Percentiles rank a stretch among this genome's conserved stretches.
Conservation (phyloP, 441 rosid genomes). For the Populus hybrid region DNA sequence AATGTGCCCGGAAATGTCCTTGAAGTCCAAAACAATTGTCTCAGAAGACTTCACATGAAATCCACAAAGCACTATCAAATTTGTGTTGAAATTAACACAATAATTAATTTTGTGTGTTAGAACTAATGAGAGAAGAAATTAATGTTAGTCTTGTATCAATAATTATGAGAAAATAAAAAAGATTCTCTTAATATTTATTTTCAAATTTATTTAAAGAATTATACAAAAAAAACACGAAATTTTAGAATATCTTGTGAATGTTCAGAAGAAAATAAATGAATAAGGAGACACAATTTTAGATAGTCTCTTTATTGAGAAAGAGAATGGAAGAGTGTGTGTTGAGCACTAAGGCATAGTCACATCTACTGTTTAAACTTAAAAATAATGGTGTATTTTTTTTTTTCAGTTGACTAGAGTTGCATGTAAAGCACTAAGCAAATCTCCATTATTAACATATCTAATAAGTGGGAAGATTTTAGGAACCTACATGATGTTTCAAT, state of each 20-base stretch:
- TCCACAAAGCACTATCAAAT: no score
- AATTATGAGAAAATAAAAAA: no score
- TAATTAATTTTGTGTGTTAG: no score
- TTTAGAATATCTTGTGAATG: not conserved
- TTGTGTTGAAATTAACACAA: no score
- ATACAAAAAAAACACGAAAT: not conserved
- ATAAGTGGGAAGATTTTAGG: not conserved
- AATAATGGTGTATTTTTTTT: not conserved
- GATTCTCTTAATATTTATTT: not conserved
- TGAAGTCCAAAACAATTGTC: not conserved
- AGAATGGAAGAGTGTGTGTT: not conserved
- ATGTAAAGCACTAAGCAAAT: not conserved
- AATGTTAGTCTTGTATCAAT: no score
- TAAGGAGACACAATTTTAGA: not conserved
- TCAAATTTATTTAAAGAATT: no score
- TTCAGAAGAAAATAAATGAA: no score
- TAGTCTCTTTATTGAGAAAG: not conserved
- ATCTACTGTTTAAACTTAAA: constrained; percentile 10
- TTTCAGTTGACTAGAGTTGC: constrained; percentile 12
- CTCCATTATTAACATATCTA: not conserved
- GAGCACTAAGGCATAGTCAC: constrained; percentile 11
- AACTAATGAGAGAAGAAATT: no score
- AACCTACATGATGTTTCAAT: not conserved
- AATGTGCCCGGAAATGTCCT: no score
- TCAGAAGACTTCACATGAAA: not conserved